Conservation (phyloP, 1,284 basidiomycete genomes). For the Neolentinus lepideus region DNA sequence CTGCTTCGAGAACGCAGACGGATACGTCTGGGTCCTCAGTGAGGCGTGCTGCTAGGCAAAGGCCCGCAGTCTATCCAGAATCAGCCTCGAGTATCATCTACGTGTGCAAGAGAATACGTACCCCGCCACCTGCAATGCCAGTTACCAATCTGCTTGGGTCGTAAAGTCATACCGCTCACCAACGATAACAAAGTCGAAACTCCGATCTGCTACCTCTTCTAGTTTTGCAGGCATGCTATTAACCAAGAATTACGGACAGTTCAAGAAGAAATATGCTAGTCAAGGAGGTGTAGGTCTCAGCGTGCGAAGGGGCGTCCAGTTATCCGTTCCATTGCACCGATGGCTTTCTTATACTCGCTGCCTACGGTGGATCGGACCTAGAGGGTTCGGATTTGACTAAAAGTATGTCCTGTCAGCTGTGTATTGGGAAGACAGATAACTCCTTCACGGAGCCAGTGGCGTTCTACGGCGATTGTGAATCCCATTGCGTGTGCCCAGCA, state of each 20-base stretch:
- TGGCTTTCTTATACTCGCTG: not conserved
- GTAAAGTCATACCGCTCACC: not conserved
- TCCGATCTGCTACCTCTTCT: not conserved
- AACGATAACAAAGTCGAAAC: constrained; percentile 4
- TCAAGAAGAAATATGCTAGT: not conserved
- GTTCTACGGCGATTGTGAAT: not conserved
- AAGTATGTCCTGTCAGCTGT: not conserved
- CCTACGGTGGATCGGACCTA: not conserved
- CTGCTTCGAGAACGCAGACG: constrained; percentile 27
- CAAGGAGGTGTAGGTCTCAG: not conserved
- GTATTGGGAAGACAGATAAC: not conserved
- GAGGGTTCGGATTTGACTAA: not conserved
- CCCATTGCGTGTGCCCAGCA: too few relatives aligned
- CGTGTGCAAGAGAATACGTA: not conserved
- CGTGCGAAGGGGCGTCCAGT: not conserved
- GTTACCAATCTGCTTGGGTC: not conserved
- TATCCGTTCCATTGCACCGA: not conserved
- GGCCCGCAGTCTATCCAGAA: constrained; percentile 28
- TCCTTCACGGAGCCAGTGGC: not conserved
- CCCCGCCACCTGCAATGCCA: constrained; percentile 2
- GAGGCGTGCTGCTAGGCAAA: constrained; percentile 39
- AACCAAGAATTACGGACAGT: not conserved
- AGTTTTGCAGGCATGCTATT: not conserved
- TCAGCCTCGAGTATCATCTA: not conserved
- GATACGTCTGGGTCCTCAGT: constrained; percentile 32